Evolutionary conservation across 495 filamentous ascomycete genomes (phyloP), one percentile per base, ranked within the genome.

Genomic region (Podospora pseudoanserina): DNA sequence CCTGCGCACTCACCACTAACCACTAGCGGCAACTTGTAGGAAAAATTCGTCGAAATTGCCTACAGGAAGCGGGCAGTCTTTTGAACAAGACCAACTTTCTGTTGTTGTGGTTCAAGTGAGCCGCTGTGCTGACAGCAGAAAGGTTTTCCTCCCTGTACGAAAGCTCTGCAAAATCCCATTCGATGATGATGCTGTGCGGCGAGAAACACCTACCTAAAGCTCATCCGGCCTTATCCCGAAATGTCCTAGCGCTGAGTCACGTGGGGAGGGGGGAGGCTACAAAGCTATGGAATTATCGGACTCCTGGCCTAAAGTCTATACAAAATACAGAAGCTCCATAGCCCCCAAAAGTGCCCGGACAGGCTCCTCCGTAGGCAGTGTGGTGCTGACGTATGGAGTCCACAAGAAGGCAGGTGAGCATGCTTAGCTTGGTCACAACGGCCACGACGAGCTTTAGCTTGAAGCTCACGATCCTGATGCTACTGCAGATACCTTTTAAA

Each of bases 171-270:
- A 63, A 63, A 34, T 63, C 32, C 61, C n/a, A 39, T 63, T 63
- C 9, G 61, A 63, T 63, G 61, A 63, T 63, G 61, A 63, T 63
- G 61, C 61, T 1, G 61, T 63, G 61, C 61, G 61, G 61, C 61
- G 61, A 63, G 28, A 63, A 63, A 34, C 61, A 63, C 61, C 28
- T 23, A 63, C 61, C 55, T 16, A 34, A 20, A 44, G 16, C 30
- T 39, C 23, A 30, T 63, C 34, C 15, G 39, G 0, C 30, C 34
- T 63, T 49, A 32, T 63, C 61, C 61, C 15, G 34, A 44, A 63
- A 7, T 0, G 32, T n/a, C 9, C 16, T 63, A 63, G 61, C 61
- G 61, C 15, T 2, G 28, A 63, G 61, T 63, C 61, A 63, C 61
- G 61, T 63, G 61, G 49, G 61, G 61, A 13, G 61, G 4, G 34